phyloP scores from a whole-genome alignment of 768 basidiomycete species.

The Leucocoprinus sp. region DNA sequence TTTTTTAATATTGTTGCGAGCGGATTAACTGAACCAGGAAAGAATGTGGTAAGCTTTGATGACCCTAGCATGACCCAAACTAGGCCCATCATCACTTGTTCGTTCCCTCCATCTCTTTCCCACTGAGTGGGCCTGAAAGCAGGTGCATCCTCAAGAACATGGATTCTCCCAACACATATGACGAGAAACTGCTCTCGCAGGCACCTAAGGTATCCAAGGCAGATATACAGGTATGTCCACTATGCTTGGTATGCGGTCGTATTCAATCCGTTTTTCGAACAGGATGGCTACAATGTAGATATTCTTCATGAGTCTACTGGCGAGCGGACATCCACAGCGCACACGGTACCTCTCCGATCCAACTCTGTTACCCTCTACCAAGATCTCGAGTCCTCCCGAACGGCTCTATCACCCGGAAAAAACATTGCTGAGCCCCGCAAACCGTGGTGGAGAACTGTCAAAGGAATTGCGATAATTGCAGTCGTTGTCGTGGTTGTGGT shows the following conservation, averaged over 20 bases:
- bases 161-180: background rate
- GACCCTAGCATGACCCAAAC: constrained; percentile 2
- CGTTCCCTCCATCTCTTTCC: background rate
- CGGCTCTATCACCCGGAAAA: constrained; percentile 14
- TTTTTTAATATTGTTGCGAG: too few relatives aligned
- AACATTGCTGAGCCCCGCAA: constrained; percentile 25
- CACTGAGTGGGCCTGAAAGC: background rate
- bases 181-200: constrained; percentile 3
- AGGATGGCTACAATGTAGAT: constrained; percentile 23
- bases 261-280: background rate
- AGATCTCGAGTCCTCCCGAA: constrained; percentile 5
- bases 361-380: constrained; percentile 12
- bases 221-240: constrained; percentile 8
- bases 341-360: constrained; percentile 9
- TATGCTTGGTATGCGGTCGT: too few relatives aligned
- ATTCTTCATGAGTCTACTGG: constrained; percentile 15
- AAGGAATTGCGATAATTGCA: constrained; percentile 24
- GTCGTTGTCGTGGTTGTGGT: constrained; percentile 15
- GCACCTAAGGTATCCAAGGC: constrained; percentile 7
- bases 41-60: background rate
- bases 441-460: constrained; percentile 36
- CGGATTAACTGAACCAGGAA: background rate
- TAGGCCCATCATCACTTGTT: background rate
- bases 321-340: constrained; percentile 1
- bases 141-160: background rate